Percentiles rank a stretch among this genome's conserved stretches.
phyloP scores from a whole-genome alignment of 495 filamentous ascomycete species.

The Staphylotrichum tortipilum region DNA sequence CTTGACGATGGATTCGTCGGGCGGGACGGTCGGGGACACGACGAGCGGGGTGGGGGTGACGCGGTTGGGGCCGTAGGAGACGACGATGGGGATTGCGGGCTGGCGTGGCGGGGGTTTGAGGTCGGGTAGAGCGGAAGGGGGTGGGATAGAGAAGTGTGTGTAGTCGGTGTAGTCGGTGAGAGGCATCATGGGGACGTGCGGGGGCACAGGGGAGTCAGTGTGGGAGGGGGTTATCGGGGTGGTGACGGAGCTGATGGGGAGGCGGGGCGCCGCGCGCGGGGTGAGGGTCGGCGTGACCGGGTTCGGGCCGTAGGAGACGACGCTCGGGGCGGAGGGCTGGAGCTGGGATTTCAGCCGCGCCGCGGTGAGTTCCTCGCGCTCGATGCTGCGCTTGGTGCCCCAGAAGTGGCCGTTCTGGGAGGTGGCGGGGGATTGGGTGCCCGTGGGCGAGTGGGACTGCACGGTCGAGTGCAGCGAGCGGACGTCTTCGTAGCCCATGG shows the following conservation, averaged over 20 bases:
- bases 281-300: conserved; percentile 27
- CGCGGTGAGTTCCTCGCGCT: conserved; percentile 24
- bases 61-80: conserved; percentile 28
- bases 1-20: conserved; percentile 20
- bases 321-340: conserved; percentile 9
- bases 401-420: conserved; percentile 4
- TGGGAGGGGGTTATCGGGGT: conserved; percentile 15
- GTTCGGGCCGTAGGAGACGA: conserved; percentile 28
- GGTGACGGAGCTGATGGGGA: conserved; percentile 11
- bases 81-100: conserved; percentile 12
- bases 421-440: conserved; percentile 15
- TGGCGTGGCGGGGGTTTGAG: conserved; percentile 11
- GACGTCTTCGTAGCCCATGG: conserved; percentile 28
- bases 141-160: conserved; percentile 10
- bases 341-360: conserved; percentile 22
- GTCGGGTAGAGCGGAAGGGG: conserved; percentile 1
- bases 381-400: conserved; percentile 14
- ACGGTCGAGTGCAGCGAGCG: conserved; percentile 16
- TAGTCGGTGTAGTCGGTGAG: conserved; percentile 13
- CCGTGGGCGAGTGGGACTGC: conserved; percentile 18
- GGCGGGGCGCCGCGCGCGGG: conserved; percentile 14
- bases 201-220: conserved; percentile 8
- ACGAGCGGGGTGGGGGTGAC: conserved; percentile 26
- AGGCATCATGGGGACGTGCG: conserved; percentile 11
- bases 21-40: conserved; percentile 21